These are phyloP conservation scores for Stephania yunnanensis DNA, from an alignment of 164 flowering plant genomes.

Conservation along the genomic window DNA sequence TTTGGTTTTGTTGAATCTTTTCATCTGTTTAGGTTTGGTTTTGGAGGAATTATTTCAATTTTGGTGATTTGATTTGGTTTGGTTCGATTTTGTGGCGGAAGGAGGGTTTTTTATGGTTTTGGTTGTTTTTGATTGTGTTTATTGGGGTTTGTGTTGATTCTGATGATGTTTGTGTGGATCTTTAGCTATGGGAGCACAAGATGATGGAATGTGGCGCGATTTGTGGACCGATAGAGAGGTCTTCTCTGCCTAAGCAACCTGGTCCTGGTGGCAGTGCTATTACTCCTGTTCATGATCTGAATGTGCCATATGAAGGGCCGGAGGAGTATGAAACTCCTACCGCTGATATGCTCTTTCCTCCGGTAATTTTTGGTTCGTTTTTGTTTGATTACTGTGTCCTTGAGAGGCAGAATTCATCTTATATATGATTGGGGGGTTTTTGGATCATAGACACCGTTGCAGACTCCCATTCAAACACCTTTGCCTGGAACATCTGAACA, in stretches of 20 bases:
- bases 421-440: neutral
- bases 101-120: neutral
- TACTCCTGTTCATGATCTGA: conserved; percentile 85
- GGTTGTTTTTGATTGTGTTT: neutral
- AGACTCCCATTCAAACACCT: conserved; percentile 39
- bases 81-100: conserved; percentile 1
- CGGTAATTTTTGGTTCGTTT: conserved; percentile 35
- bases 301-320: conserved; percentile 85
- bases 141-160: neutral
- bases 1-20: neutral
- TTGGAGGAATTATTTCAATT: neutral
- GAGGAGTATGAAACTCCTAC: conserved; percentile 99
- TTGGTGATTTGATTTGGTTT: neutral
- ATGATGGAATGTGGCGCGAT: conserved; percentile 88
- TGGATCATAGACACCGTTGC: conserved; percentile 3
- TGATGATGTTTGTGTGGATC: conserved; percentile 5
- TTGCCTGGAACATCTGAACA: conserved; percentile 55
- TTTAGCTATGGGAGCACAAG: conserved; percentile 83
- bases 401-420: neutral
- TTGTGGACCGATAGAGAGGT: conserved; percentile 61
- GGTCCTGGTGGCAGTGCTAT: conserved; percentile 30
- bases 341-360: conserved; percentile 91
- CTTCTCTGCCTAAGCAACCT: conserved; percentile 27
- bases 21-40: conserved; percentile 10
- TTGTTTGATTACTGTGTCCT: neutral